phyloP scores from a whole-genome alignment of 495 filamentous ascomycete genomes.

The Trichocladium uniseriatum region DNA sequence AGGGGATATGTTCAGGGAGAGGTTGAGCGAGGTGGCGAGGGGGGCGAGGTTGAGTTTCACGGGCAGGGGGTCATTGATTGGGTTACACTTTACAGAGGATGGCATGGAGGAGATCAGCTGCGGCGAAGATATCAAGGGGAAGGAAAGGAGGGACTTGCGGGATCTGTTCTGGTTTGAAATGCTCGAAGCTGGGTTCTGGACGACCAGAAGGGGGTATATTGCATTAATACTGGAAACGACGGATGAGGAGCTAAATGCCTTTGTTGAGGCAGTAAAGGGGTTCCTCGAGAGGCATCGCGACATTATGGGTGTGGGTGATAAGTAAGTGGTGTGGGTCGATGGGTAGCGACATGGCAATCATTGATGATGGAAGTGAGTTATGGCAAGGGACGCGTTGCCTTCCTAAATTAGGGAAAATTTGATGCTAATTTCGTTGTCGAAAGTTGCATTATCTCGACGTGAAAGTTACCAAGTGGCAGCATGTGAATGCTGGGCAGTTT shows the following conservation, averaged over 20 bases:
- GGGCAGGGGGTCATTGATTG: slow-evolving; percentile 37
- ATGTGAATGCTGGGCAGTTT: too few species aligned
- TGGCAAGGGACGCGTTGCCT: too few species aligned
- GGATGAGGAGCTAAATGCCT: slow-evolving; percentile 31
- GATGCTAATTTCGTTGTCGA: too few species aligned
- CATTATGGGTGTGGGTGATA: slow-evolving; percentile 16
- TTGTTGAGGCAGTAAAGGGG: slow-evolving; percentile 25
- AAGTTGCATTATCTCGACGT: too few species aligned
- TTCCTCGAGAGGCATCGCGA: slow-evolving; percentile 19
- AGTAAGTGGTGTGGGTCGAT: too few species aligned
- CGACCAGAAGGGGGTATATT: slow-evolving; percentile 34
- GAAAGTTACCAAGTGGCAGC: too few species aligned
- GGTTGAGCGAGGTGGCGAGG: slow-evolving; percentile 21
- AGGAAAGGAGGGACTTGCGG: slow-evolving; percentile 26
- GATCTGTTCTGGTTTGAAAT: slow-evolving; percentile 45
- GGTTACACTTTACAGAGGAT: slow-evolving; percentile 31
- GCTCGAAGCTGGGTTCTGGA: slow-evolving; percentile 41
- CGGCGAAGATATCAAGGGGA: slow-evolving; percentile 15
- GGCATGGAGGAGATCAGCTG: slow-evolving; percentile 16
- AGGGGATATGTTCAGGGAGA: slow-evolving; percentile 30
- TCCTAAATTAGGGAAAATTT: too few species aligned
- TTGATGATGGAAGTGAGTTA: too few species aligned
- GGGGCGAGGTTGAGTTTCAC: slow-evolving; percentile 33
- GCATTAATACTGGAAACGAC: slow-evolving; percentile 36
- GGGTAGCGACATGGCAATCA: too few species aligned